Evolutionary conservation across 202 grass and related monocot species (phyloP), one percentile per base, ranked within the genome.

Genomic region (Digitaria exilis): DNA sequence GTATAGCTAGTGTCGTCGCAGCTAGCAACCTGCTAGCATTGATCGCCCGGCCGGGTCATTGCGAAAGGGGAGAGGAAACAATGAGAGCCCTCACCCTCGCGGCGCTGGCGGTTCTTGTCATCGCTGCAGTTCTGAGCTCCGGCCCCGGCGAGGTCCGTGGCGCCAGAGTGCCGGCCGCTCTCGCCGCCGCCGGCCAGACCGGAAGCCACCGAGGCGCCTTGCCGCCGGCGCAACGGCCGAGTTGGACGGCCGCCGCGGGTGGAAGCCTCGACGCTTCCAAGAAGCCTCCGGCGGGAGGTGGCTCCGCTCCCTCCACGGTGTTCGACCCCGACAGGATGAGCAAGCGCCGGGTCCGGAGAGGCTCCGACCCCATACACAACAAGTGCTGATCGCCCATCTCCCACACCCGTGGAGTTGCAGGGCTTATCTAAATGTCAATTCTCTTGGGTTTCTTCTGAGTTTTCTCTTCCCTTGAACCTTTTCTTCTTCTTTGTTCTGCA

Each of bases 341-440:
- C 87, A 90, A 93, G 69, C 88, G 91, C 41, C 85, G 87, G 16
- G 91, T 87, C 61, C 81, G 90, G 68, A 50, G 91, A 87, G 91
- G 91, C 25, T 90, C 87, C 12, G 91, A 93, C 24, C 91, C 91
- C 34, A 92, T 92, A 64, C 91, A 92, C 77, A 92, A 92, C 82
- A 92, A 89, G 68, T 90, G 86, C 90, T 92, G 75, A 88, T 9
- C 9, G 62, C 16, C 14, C 58, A 30, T 30, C 58, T 14, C 16
- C 22, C 21, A 1, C 21, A 1, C 56, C 18, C 30, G 16, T 30
- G 9, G 32, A 16, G 79, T 22, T 71, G 6, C 17, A 73, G 51
- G 32, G 84, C 69, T 59, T 30, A 51, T 22, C 43, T 2, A 78
- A 71, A 21, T 49, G 17, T 17, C 56, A 29, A 22, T 39, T 52